Evolutionary conservation across 2,329 filamentous ascomycete genomes (phyloP).

Genomic region (Berkeleyomyces rouxiae): DNA sequence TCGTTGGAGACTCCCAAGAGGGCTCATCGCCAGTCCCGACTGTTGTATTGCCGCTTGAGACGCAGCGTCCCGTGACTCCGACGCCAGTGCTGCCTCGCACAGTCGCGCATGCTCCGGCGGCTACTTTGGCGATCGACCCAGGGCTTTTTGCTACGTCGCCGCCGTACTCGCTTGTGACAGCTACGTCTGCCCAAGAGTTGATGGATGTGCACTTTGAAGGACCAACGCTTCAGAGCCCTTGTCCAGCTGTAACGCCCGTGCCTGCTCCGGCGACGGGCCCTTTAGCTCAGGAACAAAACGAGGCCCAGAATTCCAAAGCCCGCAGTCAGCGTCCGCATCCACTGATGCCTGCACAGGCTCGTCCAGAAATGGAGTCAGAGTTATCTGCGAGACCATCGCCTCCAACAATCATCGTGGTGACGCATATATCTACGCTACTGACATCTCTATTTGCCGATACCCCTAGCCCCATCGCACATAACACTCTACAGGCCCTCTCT

Average conservation of each 20-base stretch:
- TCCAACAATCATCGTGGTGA: conserved; percentile 36
- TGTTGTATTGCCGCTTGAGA: neutral
- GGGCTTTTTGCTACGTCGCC: neutral
- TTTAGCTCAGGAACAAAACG: neutral
- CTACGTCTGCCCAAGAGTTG: neutral
- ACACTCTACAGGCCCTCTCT: conserved; percentile 30
- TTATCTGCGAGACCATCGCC: neutral
- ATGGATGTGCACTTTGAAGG: neutral
- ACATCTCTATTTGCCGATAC: conserved; percentile 34
- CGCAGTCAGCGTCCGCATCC: neutral
- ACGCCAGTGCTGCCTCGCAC: neutral
- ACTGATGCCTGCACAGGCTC: neutral
- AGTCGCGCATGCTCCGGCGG: neutral
- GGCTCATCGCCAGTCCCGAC: neutral
- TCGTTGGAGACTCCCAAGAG: neutral
- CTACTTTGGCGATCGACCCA: neutral
- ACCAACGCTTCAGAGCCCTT: neutral
- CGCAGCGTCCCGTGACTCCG: neutral
- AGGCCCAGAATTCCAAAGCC: neutral
- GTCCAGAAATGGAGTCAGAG: neutral
- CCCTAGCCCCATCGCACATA: conserved; percentile 31
- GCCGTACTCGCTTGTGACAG: neutral
- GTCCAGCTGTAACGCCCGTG: neutral
- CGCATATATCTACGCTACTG: conserved; percentile 36
- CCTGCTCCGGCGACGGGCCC: neutral